These are phyloP conservation scores for Scheffersomyces stipitis DNA, from an alignment of 805 yeast species.

Conservation along the genomic window DNA sequence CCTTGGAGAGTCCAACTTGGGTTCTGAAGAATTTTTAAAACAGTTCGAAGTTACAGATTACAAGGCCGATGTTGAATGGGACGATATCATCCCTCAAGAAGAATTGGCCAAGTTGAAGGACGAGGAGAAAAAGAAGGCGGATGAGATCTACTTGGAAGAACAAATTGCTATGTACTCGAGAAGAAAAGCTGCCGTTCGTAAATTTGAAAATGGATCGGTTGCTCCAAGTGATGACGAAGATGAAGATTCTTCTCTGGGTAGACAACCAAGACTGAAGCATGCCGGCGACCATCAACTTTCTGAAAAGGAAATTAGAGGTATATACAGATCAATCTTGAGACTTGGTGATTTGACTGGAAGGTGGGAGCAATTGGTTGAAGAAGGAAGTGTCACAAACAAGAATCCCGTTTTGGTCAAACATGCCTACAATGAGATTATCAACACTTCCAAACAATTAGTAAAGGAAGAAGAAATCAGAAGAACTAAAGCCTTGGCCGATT, in stretches of 20 bases:
- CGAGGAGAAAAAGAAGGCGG: slow-evolving; percentile 82
- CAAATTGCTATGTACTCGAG: slow-evolving; percentile 87
- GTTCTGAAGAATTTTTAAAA: slow-evolving; percentile 95
- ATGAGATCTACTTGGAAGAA: slow-evolving; percentile 82
- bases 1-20: slow-evolving; percentile 93
- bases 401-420: slow-evolving; percentile 75
- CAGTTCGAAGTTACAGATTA: slow-evolving; percentile 98
- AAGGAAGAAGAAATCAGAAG: slow-evolving; percentile 67
- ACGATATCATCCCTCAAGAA: slow-evolving; percentile 95
- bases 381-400: slow-evolving; percentile 84
- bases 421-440: slow-evolving; percentile 71
- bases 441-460: slow-evolving; percentile 59
- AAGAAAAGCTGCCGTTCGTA: slow-evolving; percentile 71
- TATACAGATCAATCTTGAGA: slow-evolving; percentile 78
- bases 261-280: slow-evolving; percentile 30
- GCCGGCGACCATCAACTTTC: slow-evolving; percentile 53
- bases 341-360: slow-evolving; percentile 74
- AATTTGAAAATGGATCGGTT: slow-evolving; percentile 39
- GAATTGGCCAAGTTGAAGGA: slow-evolving; percentile 86
- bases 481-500: slow-evolving; percentile 49
- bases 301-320: slow-evolving; percentile 83
- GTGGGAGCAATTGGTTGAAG: slow-evolving; percentile 86
- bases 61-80: slow-evolving; percentile 98
- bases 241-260: slow-evolving; percentile 31
- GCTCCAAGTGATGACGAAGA: slow-evolving; percentile 18